These are phyloP conservation scores for Cystobasidium tubakii DNA, from an alignment of 768 basidiomycete genomes.

Conservation along the genomic window DNA sequence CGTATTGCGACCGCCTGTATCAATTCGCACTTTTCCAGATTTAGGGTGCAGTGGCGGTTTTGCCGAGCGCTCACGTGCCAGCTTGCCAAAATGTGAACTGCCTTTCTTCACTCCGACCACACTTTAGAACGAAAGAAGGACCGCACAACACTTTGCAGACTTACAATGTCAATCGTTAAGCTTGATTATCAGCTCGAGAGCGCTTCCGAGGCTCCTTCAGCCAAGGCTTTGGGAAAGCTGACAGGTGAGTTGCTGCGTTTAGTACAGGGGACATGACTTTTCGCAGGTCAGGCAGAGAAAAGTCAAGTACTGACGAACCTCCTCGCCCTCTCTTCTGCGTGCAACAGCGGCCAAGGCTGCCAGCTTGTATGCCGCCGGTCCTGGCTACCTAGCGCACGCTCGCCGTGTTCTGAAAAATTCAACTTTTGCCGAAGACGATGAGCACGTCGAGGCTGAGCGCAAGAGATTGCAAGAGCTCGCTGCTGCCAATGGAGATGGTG, in stretches of 20 bases:
- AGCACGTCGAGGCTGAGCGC: conserved; percentile 57
- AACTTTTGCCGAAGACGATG: conserved; percentile 78
- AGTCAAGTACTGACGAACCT: not conserved
- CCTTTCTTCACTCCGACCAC: too few species aligned
- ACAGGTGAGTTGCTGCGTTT: conserved; percentile 3
- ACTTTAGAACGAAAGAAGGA: too few species aligned
- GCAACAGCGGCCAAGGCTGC: conserved; percentile 22
- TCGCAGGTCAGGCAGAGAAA: not conserved
- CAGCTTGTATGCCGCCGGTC: conserved; percentile 56
- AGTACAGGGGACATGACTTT: too few species aligned
- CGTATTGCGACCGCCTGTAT: too few species aligned
- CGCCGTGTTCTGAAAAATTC: conserved; percentile 67
- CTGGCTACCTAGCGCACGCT: conserved; percentile 77
- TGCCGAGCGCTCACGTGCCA: too few species aligned
- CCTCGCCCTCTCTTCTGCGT: not conserved
- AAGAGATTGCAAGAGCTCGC: conserved; percentile 50
- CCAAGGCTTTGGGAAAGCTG: conserved; percentile 31
- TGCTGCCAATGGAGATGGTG: conserved; percentile 54
- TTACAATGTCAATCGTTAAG: conserved; percentile 15
- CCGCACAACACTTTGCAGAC: too few species aligned
- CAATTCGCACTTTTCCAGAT: too few species aligned
- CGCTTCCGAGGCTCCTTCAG: conserved; percentile 24
- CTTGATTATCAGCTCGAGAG: conserved; percentile 25
- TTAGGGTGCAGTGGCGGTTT: too few species aligned
- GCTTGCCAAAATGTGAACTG: too few species aligned